Percentiles rank a stretch among this genome's conserved stretches.
These are phyloP conservation scores for Capronia coronata DNA, from an alignment of 2,329 filamentous ascomycete species.

Conservation along the genomic window DNA sequence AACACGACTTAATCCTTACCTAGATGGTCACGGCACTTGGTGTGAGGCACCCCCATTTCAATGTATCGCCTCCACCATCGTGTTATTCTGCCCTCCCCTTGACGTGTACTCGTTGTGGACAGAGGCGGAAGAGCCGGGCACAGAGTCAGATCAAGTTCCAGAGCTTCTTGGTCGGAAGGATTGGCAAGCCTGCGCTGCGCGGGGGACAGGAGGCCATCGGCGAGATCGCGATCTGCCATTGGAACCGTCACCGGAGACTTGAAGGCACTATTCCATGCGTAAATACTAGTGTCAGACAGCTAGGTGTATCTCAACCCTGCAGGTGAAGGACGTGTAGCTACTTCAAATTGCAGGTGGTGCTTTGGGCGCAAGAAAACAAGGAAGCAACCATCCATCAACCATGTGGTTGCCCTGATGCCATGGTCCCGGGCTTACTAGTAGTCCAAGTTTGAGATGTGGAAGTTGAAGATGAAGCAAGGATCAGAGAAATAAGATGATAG, in stretches of 20 bases:
- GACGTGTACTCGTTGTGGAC: constrained; percentile 5
- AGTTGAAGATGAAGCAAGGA: background rate
- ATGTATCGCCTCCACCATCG: constrained; percentile 23
- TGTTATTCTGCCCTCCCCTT: constrained; percentile 4
- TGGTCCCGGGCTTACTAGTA: too few relatives aligned
- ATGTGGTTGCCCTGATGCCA: background rate
- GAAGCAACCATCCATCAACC: background rate
- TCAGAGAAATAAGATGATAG: background rate
- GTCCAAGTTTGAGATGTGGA: background rate
- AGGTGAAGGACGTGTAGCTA: too few relatives aligned
- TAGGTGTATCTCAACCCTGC: too few relatives aligned
- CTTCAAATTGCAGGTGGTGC: too few relatives aligned
- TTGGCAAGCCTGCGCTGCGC: constrained; percentile 10
- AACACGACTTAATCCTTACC: constrained; percentile 10
- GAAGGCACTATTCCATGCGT: too few relatives aligned
- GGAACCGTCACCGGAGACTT: background rate
- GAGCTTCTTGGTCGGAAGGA: constrained; percentile 21
- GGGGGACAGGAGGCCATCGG: constrained; percentile 1
- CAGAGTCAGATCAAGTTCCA: constrained; percentile 15
- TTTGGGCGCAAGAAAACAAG: background rate
- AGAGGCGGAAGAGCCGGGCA: constrained; percentile 1
- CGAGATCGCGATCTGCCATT: constrained; percentile 3
- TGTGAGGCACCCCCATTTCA: constrained; percentile 21
- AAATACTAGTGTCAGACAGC: too few relatives aligned
- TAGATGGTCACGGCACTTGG: constrained; percentile 24